These are phyloP conservation scores for Xylaria telfairii DNA, from an alignment of 495 filamentous ascomycete species.

Conservation along the genomic window DNA sequence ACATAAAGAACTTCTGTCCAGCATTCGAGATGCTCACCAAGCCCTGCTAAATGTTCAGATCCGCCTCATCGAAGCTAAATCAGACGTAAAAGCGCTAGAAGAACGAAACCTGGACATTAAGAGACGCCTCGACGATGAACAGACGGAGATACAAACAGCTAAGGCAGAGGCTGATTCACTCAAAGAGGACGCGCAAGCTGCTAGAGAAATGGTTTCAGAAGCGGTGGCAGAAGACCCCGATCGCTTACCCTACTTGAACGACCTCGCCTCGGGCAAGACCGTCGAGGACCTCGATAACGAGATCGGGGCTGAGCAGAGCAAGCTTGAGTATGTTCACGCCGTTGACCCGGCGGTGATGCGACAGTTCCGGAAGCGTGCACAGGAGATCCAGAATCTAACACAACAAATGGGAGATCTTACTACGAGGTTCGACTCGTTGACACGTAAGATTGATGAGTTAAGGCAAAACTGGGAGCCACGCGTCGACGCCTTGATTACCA, in stretches of 20 bases:
- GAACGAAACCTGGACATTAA: constrained; percentile 65
- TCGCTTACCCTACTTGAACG: constrained; percentile 38
- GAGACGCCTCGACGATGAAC: constrained; percentile 55
- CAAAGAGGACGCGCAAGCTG: constrained; percentile 34
- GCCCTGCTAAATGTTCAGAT: constrained; percentile 71
- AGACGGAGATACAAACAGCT: constrained; percentile 25
- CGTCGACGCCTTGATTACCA: constrained; percentile 75
- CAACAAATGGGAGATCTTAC: constrained; percentile 54
- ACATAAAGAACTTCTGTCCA: constrained; percentile 62
- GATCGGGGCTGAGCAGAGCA: constrained; percentile 74
- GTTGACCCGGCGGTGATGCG: constrained; percentile 77
- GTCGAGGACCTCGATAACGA: constrained; percentile 73
- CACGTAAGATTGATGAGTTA: constrained; percentile 59
- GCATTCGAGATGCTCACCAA: constrained; percentile 64
- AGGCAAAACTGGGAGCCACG: constrained; percentile 80
- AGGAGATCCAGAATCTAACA: constrained; percentile 52
- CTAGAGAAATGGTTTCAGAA: constrained; percentile 41
- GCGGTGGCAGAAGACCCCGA: constrained; percentile 45
- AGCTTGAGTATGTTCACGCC: constrained; percentile 79
- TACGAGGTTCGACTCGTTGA: constrained; percentile 53
- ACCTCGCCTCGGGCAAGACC: constrained; percentile 47
- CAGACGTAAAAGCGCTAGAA: constrained; percentile 71
- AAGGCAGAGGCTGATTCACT: constrained; percentile 36
- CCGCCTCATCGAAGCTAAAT: constrained; percentile 75
- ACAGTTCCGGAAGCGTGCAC: constrained; percentile 76